These are phyloP conservation scores for Skeletonema marinoi DNA, from an alignment of 108 stramenopile species.

Conservation along the genomic window DNA sequence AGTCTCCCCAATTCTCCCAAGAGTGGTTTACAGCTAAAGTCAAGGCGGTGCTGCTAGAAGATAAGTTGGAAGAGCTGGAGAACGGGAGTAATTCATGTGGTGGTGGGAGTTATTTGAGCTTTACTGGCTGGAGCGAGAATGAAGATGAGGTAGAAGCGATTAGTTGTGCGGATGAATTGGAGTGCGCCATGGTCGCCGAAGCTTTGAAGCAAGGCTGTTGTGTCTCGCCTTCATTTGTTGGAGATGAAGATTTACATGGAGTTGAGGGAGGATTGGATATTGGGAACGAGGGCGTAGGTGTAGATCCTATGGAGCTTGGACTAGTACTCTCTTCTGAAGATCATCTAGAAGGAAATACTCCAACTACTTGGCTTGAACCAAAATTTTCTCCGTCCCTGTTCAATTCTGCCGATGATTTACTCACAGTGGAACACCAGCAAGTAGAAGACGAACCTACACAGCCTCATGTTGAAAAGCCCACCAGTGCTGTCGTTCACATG, in stretches of 20 bases:
- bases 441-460: not conserved
- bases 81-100: not conserved
- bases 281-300: not conserved
- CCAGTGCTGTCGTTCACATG: not conserved
- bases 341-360: not conserved
- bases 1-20: slow-evolving; percentile 12
- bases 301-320: not conserved
- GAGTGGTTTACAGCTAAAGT: slow-evolving; percentile 28
- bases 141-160: slow-evolving; percentile 11
- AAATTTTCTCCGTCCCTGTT: not conserved
- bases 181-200: slow-evolving; percentile 22
- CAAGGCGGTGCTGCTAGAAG: not conserved
- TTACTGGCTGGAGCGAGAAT: slow-evolving; percentile 18
- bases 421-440: not conserved
- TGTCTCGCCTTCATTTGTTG: not conserved
- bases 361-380: not conserved
- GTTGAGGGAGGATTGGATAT: not conserved
- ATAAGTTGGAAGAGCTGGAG: slow-evolving; percentile 15
- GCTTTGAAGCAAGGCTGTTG: slow-evolving; percentile 15
- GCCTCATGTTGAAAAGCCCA: not conserved
- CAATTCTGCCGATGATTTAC: not conserved
- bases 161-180: slow-evolving; percentile 23
- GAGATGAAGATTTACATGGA: not conserved
- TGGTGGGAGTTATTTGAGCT: not conserved
- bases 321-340: not conserved